Conservation (phyloP, 805 yeast species). For the Saccharomycopsis sp. region DNA sequence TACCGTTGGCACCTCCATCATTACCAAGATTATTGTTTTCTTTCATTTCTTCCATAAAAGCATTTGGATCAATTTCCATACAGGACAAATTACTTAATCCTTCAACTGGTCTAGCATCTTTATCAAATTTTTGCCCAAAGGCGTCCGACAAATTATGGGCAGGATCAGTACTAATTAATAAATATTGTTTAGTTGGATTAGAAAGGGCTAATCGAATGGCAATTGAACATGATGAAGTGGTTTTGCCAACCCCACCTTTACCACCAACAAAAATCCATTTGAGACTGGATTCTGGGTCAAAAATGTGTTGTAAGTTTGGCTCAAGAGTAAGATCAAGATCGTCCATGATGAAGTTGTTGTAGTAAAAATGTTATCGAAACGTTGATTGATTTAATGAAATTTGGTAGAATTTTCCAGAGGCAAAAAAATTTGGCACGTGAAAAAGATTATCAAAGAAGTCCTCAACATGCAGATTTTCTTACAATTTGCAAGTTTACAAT, state of each 20-base stretch:
- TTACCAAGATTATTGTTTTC: slow-evolving; percentile 37
- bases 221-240: slow-evolving; percentile 92
- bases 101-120: slow-evolving; percentile 89
- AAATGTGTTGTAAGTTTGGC: slow-evolving; percentile 59
- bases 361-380: too few species aligned
- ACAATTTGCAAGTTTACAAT: too few species aligned
- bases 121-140: slow-evolving; percentile 95
- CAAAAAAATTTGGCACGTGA: too few species aligned
- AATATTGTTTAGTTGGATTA: slow-evolving; percentile 70
- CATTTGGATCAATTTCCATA: slow-evolving; percentile 97
- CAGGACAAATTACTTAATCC: slow-evolving; percentile 84
- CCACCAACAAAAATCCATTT: slow-evolving; percentile 99
- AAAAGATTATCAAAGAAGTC: too few species aligned
- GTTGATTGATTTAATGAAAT: too few species aligned
- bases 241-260: slow-evolving; percentile 99
- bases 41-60: slow-evolving; percentile 82
- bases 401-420: too few species aligned
- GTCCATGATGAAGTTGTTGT: slow-evolving; percentile 12
- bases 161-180: slow-evolving; percentile 93
- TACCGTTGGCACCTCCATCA: slow-evolving; percentile 29
- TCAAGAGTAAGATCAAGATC: slow-evolving; percentile 43
- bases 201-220: slow-evolving; percentile 86
- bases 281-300: slow-evolving; percentile 52
- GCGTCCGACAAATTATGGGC: slow-evolving; percentile 98
- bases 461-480: too few species aligned